Conservation (phyloP, 1,139 yeast genomes). For the Saccharomyces pastorianus region DNA sequence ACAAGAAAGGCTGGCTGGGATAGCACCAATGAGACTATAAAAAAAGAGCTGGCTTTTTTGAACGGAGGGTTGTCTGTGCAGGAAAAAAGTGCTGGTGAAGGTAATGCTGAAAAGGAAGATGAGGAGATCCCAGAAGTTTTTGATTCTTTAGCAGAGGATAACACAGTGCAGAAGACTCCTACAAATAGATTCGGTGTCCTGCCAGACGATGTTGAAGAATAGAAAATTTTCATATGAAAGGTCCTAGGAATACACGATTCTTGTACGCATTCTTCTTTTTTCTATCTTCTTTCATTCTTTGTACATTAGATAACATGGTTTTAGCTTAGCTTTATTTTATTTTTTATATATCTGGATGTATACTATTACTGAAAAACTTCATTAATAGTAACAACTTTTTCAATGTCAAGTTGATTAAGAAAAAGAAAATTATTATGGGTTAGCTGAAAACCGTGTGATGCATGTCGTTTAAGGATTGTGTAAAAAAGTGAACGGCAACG, state of each 20-base stretch:
- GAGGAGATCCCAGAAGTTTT: constrained; percentile 19
- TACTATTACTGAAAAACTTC: not conserved
- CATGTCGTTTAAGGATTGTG: not conserved
- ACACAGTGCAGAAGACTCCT: constrained; percentile 12
- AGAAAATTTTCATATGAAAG: constrained; percentile 5
- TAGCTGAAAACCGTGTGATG: not conserved
- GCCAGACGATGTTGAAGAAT: constrained; percentile 43
- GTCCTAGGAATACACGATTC: not conserved
- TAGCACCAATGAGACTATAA: constrained; percentile 46
- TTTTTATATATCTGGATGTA: not conserved
- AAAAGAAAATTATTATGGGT: not conserved
- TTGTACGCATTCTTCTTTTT: not conserved
- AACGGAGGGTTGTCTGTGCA: not conserved
- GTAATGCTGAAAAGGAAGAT: constrained; percentile 25
- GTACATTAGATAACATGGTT: not conserved
- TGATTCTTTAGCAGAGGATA: constrained; percentile 12
- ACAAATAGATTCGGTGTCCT: constrained; percentile 41
- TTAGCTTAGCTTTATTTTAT: not conserved
- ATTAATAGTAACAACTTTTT: not conserved
- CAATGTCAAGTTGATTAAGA: not conserved
- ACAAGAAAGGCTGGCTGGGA: constrained; percentile 72
- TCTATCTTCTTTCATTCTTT: not conserved
- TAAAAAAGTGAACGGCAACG: not conserved
- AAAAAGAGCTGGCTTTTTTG: constrained; percentile 26
- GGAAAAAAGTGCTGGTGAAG: constrained; percentile 4